A percentile compares a stretch with the other conserved stretches of the same genome.
phyloP scores from a whole-genome alignment of 208 protist genomes.

The Novymonas esmeraldas region DNA sequence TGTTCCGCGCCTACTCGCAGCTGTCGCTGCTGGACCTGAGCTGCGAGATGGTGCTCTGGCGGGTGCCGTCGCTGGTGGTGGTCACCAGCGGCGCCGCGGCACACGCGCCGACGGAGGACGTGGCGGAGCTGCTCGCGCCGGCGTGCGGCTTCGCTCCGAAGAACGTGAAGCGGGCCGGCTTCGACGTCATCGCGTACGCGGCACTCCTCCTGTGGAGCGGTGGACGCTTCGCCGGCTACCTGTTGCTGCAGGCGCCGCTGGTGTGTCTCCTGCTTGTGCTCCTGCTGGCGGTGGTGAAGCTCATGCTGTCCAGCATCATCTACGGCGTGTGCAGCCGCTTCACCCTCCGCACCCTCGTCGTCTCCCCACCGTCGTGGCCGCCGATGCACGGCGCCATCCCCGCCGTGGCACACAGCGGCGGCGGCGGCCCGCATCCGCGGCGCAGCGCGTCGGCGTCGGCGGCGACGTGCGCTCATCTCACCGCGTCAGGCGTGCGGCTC shows the following conservation, averaged over 20 bases:
- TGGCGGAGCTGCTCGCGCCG: slow-evolving; percentile 30
- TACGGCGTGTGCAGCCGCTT: slow-evolving; percentile 18
- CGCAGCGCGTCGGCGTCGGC: background rate
- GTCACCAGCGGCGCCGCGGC: background rate
- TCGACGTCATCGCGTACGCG: slow-evolving; percentile 48
- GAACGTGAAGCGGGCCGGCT: slow-evolving; percentile 39
- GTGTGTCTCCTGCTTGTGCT: slow-evolving; percentile 27
- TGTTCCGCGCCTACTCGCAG: slow-evolving; percentile 65
- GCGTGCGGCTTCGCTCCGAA: slow-evolving; percentile 49
- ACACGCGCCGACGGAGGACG: slow-evolving; percentile 3
- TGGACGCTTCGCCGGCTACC: slow-evolving; percentile 22
- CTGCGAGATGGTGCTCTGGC: slow-evolving; percentile 44
- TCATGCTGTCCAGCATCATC: slow-evolving; percentile 17
- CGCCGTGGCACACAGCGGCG: background rate
- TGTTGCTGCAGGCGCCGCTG: slow-evolving; percentile 33
- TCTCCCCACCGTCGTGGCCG: slow-evolving; percentile 6
- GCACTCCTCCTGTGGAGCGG: slow-evolving; percentile 52
- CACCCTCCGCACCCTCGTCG: slow-evolving; percentile 14
- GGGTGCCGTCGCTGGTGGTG: slow-evolving; percentile 27
- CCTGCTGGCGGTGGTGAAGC: slow-evolving; percentile 31
- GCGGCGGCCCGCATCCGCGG: no score
- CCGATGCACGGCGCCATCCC: background rate
- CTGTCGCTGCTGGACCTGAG: slow-evolving; percentile 51
- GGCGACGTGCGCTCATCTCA: background rate
- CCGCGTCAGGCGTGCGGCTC: slow-evolving; percentile 1